Base-by-base conservation (phyloP, 2,329 filamentous ascomycete species). In the Diaporthe sp. region DNA sequence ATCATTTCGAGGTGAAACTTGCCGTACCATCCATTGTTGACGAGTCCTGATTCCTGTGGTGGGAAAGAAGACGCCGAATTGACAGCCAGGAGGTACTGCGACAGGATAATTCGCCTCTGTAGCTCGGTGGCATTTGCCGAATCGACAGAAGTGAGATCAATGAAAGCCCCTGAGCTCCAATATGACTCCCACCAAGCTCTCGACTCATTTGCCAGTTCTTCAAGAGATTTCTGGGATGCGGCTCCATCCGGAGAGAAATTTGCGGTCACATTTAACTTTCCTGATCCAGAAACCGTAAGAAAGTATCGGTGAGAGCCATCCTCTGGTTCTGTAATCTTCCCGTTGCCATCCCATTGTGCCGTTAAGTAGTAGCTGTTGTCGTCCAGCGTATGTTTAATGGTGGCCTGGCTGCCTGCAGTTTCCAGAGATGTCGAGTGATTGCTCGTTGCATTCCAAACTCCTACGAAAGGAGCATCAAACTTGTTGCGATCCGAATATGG, bases 1-100 rank as follows among this genome's bases (percentile, higher is more conserved):
- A 85, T 81, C 88, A 90, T 90, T 76, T 90, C 89, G 65, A 89
- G 80, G 75, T 89, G 88, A 77, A 90, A 89, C 73, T 90, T 90
- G 19, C 88, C 88, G 75, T 89, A 89, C 88, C 88, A 90, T 28
- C 88, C 86, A 79, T 90, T 89, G 77, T 89, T 90, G 15, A 88
- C 86, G 9, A 90, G 82, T 9, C 88, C 88, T 58, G 79, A 80
- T 57, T 81, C 80, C 80, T 90, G 88, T 0, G 88, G 84, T 0
- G 87, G 86, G 74, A 86, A 84, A 58, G 82, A 82, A 1, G 87
- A 88, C 31, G 88, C 88, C 9, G 85, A 86, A 78, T 90, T 90
- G 10, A 90, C 85, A 5, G 86, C 87, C 2, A 88, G 82, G 4
- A 90, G 83, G 77, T 90, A 90, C 77, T 89, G 88, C 0, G 88